Conservation (phyloP, 129 eudicot species). For the Saussurea involucrata region DNA sequence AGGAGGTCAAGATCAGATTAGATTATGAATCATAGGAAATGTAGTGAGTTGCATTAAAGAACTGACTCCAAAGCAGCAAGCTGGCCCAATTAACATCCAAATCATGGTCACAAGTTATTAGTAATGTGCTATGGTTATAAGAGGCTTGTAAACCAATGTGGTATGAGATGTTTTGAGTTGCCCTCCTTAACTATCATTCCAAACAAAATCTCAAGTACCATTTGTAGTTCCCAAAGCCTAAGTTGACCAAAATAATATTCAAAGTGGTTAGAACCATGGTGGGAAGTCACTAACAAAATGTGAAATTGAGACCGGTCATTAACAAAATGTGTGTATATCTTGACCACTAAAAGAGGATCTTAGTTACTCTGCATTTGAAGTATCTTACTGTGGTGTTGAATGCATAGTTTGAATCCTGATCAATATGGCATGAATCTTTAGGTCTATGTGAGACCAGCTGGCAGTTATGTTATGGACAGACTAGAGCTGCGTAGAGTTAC, state of each 20-base stretch:
- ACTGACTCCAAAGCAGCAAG: no score
- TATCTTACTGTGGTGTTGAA: not conserved
- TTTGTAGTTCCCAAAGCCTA: not conserved
- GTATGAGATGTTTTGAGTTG: no score
- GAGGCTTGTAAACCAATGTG: no score
- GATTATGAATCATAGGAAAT: no score
- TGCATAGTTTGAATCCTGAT: constrained; percentile 15
- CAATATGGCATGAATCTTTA: constrained; percentile 22
- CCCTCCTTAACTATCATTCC: not conserved
- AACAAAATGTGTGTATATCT: not conserved
- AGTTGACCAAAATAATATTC: not conserved
- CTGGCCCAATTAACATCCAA: no score
- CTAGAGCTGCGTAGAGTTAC: constrained; percentile 87
- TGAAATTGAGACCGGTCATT: not conserved
- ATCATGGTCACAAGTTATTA: no score
- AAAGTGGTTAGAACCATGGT: not conserved
- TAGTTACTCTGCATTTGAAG: not conserved
- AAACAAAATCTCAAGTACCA: not conserved
- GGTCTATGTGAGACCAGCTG: constrained; percentile 99
- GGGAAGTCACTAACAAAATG: not conserved
- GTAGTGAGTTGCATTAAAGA: no score
- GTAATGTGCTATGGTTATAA: no score
- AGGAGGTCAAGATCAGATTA: no score
- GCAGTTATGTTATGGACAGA: constrained; percentile 94
- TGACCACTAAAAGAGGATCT: not conserved